Base-by-base conservation (phyloP, 2,329 filamentous ascomycete species). In the Aspergillus transmontanensis region DNA sequence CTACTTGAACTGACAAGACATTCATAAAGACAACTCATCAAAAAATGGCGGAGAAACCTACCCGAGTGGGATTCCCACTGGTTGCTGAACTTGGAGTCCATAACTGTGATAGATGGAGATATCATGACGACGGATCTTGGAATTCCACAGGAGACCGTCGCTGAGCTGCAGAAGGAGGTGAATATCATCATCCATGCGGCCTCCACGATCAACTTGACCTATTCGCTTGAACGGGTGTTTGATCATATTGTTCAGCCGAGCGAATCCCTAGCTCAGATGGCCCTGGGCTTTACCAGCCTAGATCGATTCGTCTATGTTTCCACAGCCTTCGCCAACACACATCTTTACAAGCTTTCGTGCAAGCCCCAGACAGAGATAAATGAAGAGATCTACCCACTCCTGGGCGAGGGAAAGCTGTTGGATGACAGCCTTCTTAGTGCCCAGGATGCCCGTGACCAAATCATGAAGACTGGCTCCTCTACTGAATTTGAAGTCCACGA, bases 281-380 rank as follows among this genome's bases (percentile, higher is more conserved):
- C 45, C 28, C 62, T 12, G 57, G 59, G 1, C 23, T 66, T 4
- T 16, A 23, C n/a, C 6, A 2, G 23, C 43, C 19, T 70, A 0
- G 50, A 65, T 7, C 59, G 64, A 3, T 67, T 70, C 30, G 66
- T 67, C 5, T 68, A 64, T 48, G 57, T 70, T 6, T 70, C 68
- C 4, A 64, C 64, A 1, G 66, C 68, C 53, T 68, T 62, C 43
- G 56, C 59, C 7, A 68, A 68, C 57, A 41, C 64, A 4, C 59
- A 63, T 28, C 62, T 67, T 1, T 64, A 60, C 39, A 34, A 54
- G 6, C 45, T 30, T 12, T 63, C 60, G 16, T 19, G 45, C 14
- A 41, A 30, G 2, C 16, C 51, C 12, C 45, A 67, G 14, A 53
- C 65, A 26, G 34, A 30, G 7, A 39, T 68, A 11, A n/a, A 61